Evolutionary conservation across 495 filamentous ascomycete genomes (phyloP).

Genomic region (Alectoria sarmentosa): DNA sequence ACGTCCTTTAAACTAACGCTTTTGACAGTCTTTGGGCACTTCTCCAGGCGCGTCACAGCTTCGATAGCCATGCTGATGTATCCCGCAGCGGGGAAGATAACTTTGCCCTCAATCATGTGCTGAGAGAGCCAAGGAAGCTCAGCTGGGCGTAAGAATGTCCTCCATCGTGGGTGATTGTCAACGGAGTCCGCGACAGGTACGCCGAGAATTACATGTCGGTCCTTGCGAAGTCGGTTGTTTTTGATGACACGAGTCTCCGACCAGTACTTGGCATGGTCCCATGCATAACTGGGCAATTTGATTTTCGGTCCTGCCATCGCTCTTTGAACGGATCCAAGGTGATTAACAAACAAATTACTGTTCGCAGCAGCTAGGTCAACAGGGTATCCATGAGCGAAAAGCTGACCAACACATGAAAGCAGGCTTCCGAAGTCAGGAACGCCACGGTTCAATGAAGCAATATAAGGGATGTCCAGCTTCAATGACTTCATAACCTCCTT

Average conservation of each 20-base stretch:
- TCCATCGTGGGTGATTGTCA: no score
- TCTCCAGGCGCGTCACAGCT: conserved; percentile 28
- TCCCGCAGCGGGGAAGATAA: conserved; percentile 35
- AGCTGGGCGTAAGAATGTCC: conserved; percentile 24
- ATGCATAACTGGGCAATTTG: conserved; percentile 38
- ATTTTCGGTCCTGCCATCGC: conserved; percentile 10
- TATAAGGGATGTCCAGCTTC: conserved; percentile 4
- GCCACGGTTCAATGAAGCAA: no score
- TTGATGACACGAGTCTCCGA: conserved; percentile 24
- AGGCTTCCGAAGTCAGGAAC: no score
- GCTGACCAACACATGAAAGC: conserved; percentile 26
- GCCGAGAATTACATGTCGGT: no score
- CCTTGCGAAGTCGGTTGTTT: conserved; percentile 14
- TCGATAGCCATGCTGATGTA: conserved; percentile 38
- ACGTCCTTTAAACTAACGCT: conserved; percentile 31
- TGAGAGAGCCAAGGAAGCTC: conserved; percentile 37
- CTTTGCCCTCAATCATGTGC: conserved; percentile 29
- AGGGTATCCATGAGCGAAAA: conserved; percentile 26
- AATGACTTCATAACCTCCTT: conserved; percentile 31
- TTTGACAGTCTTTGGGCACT: conserved; percentile 14
- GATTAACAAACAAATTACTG: conserved; percentile 15
- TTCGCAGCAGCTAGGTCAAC: conserved; percentile 23
- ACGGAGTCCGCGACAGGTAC: no score
- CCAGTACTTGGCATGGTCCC: conserved; percentile 41
- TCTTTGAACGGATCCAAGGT: conserved; percentile 5